A percentile compares a stretch with the other conserved stretches of the same genome.
Evolutionary conservation across 371 early-diverging fungal species (phyloP).

Genomic region (Coemansia sp.): DNA sequence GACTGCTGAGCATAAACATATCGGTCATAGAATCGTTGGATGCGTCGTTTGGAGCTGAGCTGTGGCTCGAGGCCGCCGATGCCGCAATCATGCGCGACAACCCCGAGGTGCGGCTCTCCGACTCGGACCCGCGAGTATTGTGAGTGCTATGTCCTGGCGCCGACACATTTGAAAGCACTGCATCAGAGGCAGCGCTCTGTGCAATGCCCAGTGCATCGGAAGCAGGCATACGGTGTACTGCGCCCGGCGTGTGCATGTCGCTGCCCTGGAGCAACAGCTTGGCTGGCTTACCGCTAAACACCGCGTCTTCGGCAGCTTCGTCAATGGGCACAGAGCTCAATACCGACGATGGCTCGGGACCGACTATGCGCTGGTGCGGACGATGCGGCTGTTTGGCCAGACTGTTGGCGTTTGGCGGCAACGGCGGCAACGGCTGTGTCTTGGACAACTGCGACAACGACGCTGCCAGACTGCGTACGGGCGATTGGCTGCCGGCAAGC

Average conservation of each 20-base stretch:
- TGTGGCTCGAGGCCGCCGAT: conserved; percentile 8
- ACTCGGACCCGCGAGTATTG: conserved; percentile 14
- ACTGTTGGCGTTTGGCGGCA: background rate
- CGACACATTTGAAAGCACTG: background rate
- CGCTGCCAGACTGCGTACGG: conserved; percentile 20
- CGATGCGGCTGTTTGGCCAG: background rate
- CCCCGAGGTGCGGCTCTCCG: conserved; percentile 27
- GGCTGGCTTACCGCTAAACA: background rate
- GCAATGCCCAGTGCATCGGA: conserved; percentile 9
- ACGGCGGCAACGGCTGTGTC: conserved; percentile 14
- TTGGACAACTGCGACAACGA: conserved; percentile 8
- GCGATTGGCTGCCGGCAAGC: conserved; percentile 9
- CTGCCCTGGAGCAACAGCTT: background rate
- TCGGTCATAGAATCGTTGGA: conserved; percentile 3
- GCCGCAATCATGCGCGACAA: conserved; percentile 17
- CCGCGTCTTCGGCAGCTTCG: background rate
- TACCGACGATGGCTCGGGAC: conserved; percentile 7
- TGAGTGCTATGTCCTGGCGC: background rate
- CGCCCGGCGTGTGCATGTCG: background rate
- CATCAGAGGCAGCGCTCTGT: background rate
- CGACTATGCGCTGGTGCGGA: conserved; percentile 27
- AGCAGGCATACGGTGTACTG: background rate
- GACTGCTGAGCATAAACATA: conserved; percentile 4
- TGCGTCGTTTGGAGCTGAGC: background rate
- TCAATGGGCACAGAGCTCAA: background rate